These are phyloP conservation scores for Boletus vinaceobasis DNA, from an alignment of 768 basidiomycete species.

Conservation along the genomic window DNA sequence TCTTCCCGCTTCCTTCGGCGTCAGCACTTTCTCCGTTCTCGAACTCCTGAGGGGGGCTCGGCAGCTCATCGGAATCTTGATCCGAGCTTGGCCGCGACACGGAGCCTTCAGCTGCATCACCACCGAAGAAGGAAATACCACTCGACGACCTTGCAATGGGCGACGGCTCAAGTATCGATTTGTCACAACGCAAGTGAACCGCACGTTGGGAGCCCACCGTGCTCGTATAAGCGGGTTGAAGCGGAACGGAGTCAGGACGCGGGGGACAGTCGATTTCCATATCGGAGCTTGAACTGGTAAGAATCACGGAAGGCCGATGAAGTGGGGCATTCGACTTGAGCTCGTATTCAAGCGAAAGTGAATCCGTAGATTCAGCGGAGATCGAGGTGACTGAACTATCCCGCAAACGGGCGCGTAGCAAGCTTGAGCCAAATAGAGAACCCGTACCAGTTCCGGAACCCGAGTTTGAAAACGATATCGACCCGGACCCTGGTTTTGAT, in stretches of 20 bases:
- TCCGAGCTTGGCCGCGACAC: constrained; percentile 12
- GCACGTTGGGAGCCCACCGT: background rate
- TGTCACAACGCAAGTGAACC: background rate
- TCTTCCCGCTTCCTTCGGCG: constrained; percentile 10
- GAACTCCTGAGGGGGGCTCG: constrained; percentile 12
- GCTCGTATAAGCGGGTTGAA: constrained; percentile 7
- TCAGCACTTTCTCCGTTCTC: constrained; percentile 13
- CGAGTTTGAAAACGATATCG: constrained; percentile 26
- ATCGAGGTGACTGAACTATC: constrained; percentile 32
- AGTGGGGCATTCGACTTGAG: constrained; percentile 2
- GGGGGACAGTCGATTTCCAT: constrained; percentile 28
- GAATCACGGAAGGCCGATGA: constrained; percentile 6
- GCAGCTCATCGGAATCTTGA: constrained; percentile 12
- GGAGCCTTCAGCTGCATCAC: constrained; percentile 6
- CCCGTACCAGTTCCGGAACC: constrained; percentile 21
- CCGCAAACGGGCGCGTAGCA: constrained; percentile 20
- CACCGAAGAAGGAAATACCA: background rate
- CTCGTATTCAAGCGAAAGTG: constrained; percentile 5
- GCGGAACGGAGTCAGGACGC: constrained; percentile 19
- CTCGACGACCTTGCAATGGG: constrained; percentile 20
- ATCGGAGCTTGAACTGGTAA: constrained; percentile 9
- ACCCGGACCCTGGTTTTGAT: constrained; percentile 19
- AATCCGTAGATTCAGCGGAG: constrained; percentile 22
- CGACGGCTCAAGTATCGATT: constrained; percentile 9
- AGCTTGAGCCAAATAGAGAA: constrained; percentile 24